A percentile compares a stretch with the other conserved stretches of the same genome.
phyloP scores from a whole-genome alignment of 2,329 filamentous ascomycete species.

The Sporothrix protearum region DNA sequence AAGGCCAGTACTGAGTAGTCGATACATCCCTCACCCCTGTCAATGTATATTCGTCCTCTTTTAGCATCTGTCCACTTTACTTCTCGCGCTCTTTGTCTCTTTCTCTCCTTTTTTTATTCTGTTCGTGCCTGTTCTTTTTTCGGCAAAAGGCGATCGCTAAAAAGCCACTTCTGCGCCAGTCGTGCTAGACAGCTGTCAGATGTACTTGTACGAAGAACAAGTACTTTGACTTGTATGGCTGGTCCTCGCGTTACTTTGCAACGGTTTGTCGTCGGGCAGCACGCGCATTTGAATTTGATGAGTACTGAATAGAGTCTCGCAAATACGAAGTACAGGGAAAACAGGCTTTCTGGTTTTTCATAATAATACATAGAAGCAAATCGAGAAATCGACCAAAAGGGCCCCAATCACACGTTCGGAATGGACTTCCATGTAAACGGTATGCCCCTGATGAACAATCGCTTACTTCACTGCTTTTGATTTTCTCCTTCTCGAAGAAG shows the following conservation, averaged over 20 bases:
- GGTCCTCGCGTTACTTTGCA: not conserved
- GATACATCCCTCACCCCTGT: conserved; percentile 5
- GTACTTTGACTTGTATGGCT: not conserved
- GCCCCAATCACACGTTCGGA: too few species aligned
- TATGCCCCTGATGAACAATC: not conserved
- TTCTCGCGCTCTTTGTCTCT: not conserved
- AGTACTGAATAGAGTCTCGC: not conserved
- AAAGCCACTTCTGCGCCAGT: not conserved
- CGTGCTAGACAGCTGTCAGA: conserved; percentile 10
- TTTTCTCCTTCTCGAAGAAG: not conserved
- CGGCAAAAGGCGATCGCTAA: not conserved
- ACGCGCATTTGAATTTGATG: not conserved
- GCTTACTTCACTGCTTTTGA: not conserved
- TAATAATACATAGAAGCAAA: not conserved
- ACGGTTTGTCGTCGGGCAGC: not conserved
- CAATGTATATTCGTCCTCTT: not conserved
- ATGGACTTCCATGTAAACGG: not conserved
- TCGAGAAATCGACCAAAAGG: not conserved
- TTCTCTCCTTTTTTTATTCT: not conserved
- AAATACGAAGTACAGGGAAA: not conserved
- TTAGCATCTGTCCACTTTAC: not conserved
- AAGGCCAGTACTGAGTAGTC: conserved; percentile 1
- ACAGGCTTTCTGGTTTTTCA: not conserved
- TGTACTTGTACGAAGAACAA: not conserved
- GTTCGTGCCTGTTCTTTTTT: not conserved